A percentile compares a stretch with the other conserved stretches of the same genome.
These are phyloP conservation scores for Eimeria maxima DNA, from an alignment of 169 alveolate genomes.

Conservation along the genomic window DNA sequence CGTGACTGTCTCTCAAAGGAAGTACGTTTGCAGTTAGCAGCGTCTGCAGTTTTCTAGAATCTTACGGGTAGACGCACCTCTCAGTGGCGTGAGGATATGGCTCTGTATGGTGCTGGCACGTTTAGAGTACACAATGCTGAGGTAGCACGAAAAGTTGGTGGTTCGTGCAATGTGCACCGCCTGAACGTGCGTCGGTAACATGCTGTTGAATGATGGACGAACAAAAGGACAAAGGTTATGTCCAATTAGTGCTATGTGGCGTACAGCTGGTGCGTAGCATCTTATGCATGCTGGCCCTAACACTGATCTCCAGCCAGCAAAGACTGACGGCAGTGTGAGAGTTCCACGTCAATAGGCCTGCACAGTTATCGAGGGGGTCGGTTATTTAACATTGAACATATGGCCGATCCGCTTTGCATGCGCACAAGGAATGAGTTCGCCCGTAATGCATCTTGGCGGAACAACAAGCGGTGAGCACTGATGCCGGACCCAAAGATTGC, in stretches of 20 bases:
- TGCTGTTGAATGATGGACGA: too few species aligned
- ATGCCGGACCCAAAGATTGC: background rate
- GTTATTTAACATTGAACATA: background rate
- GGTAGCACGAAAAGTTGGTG: background rate
- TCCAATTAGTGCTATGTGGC: background rate
- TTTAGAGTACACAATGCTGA: background rate
- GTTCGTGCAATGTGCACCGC: background rate
- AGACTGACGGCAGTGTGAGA: background rate
- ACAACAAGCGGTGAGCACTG: background rate
- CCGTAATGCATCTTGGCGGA: background rate
- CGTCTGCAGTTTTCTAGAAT: background rate
- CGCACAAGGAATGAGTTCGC: background rate
- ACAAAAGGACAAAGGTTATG: background rate
- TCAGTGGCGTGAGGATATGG: background rate
- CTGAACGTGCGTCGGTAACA: background rate
- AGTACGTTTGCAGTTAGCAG: background rate
- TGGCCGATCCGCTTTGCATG: background rate
- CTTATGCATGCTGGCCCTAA: background rate
- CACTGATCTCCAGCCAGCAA: background rate
- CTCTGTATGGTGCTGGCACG: background rate
- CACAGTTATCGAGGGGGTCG: background rate
- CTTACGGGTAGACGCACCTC: background rate
- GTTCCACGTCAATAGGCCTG: background rate
- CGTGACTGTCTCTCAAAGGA: background rate
- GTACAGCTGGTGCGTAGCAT: background rate